These are phyloP conservation scores for Orychophragmus violaceus DNA, from an alignment of 345 rosid species.

Conservation along the genomic window DNA sequence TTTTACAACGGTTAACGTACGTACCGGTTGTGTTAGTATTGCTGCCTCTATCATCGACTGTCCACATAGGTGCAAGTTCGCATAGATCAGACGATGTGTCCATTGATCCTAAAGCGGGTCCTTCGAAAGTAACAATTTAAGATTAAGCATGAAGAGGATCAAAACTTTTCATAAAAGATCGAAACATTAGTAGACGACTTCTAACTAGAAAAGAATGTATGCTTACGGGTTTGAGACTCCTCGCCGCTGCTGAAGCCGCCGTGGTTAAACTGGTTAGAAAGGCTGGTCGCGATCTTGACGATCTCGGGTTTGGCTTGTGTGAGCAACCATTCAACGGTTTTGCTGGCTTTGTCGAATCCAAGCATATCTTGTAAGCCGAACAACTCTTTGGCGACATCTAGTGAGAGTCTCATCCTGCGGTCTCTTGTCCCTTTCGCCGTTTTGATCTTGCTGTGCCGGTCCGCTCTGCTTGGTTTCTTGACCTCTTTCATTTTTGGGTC, in stretches of 20 bases:
- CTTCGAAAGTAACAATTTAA: background rate
- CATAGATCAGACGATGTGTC: constrained; percentile 20
- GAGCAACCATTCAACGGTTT: constrained; percentile 81
- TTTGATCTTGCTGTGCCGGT: constrained; percentile 79
- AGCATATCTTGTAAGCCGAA: constrained; percentile 84
- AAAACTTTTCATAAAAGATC: background rate
- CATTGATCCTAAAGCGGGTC: constrained; percentile 18
- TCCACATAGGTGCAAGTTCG: constrained; percentile 28
- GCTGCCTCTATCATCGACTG: constrained; percentile 19
- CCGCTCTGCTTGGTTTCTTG: constrained; percentile 50
- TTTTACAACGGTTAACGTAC: constrained; percentile 1
- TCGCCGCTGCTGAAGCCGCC: constrained; percentile 25
- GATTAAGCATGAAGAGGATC: background rate
- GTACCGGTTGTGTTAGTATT: constrained; percentile 19
- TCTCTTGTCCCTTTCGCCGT: constrained; percentile 82
- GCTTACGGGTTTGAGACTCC: constrained; percentile 28
- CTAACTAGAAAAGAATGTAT: background rate
- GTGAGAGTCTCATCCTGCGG: constrained; percentile 79
- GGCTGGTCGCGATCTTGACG: constrained; percentile 32
- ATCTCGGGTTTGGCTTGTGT: constrained; percentile 54
- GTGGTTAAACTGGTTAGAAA: constrained; percentile 4
- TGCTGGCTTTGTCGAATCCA: constrained; percentile 75
- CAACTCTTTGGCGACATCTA: constrained; percentile 62
- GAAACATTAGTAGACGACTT: background rate
- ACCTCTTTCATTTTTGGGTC: constrained; percentile 18